Percentiles rank a stretch among this genome's conserved stretches.
These are phyloP conservation scores for Penicillium soppii DNA, from an alignment of 495 filamentous ascomycete genomes.

Conservation along the genomic window DNA sequence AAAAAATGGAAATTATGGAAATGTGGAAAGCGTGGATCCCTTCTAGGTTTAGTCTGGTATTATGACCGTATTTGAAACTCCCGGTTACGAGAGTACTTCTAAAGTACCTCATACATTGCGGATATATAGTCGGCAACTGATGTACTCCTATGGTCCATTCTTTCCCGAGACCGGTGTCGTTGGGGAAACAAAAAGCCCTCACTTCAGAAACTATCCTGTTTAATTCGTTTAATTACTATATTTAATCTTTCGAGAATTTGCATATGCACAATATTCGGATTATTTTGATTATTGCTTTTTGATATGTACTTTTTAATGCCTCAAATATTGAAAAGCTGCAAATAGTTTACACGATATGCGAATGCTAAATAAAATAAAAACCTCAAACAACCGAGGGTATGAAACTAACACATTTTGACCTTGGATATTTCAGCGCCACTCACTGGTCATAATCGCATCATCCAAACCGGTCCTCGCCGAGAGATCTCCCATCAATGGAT, in stretches of 20 bases:
- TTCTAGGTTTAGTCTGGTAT: slow-evolving; percentile 18
- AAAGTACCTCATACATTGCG: slow-evolving; percentile 4
- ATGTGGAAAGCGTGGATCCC: slow-evolving; percentile 15
- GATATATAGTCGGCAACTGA: slow-evolving; percentile 5
- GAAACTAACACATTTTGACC: neutral
- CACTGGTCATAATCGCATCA: slow-evolving; percentile 30
- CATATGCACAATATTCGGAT: neutral
- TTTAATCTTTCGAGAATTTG: neutral
- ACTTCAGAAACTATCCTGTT: slow-evolving; percentile 1
- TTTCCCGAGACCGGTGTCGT: slow-evolving; percentile 27
- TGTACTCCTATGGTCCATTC: slow-evolving; percentile 17
- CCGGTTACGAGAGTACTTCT: neutral
- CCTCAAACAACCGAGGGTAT: slow-evolving; percentile 5
- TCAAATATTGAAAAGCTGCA: slow-evolving; percentile 2
- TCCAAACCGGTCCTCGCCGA: slow-evolving; percentile 27
- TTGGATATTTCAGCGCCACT: slow-evolving; percentile 19
- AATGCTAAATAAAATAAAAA: too few species aligned
- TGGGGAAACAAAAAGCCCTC: slow-evolving; percentile 28
- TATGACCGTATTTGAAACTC: neutral
- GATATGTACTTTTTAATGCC: slow-evolving; percentile 6
- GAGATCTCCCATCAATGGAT: neutral
- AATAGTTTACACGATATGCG: neutral
- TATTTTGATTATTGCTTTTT: too few species aligned
- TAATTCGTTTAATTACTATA: too few species aligned
- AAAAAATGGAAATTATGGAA: slow-evolving; percentile 4